Base-by-base conservation (phyloP, 2,329 filamentous ascomycete genomes). In the Pyrenophora teres region DNA sequence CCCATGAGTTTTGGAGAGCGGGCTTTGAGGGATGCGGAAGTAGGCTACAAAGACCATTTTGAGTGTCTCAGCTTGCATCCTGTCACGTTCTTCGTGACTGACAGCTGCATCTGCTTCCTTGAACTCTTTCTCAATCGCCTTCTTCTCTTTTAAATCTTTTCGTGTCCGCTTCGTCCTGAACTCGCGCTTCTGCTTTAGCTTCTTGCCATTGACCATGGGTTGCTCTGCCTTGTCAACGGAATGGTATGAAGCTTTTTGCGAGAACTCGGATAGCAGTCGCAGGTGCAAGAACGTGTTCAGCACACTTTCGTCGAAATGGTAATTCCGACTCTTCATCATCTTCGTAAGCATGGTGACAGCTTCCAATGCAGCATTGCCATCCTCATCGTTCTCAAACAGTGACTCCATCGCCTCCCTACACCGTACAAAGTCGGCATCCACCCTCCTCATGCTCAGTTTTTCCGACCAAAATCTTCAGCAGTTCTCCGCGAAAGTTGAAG, bases 31-130 rank as follows among this genome's bases (percentile, higher is more conserved):
- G 47, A 97, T 93, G 45, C 92, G 88, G 75, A 99, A 97, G 77
- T 99, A 99, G 2, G 87, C 88, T 13, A 90, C 90, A 70, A 99
- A 99, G 9, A 99, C 94, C 52, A 97, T 82, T 77, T 97, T 99
- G 44, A 99, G 78, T 2, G 92, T 97, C 75, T 99, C 95, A 4
- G 91, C 89, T 74, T 99, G 94, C 82, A 96, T 94, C 63, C 88
- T 86, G 68, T 97, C 94, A 44, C 90, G 85, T 74, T 97, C 92
- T 73, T 99, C 93, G 67, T 97, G 89, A 61, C 87, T 89, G 54
- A 97, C 93, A 4, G 89, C 81, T 2, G 94, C 94, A 71, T 97
- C 92, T 1, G 94, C 93, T 67, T 93, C 87, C 39, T 87, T 87
- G 87, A 99, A 92, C 66, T 97, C 93, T 72, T 96, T 96, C 61